Conservation (phyloP, 495 filamentous ascomycete genomes). For the Aspergillus homomorphus region DNA sequence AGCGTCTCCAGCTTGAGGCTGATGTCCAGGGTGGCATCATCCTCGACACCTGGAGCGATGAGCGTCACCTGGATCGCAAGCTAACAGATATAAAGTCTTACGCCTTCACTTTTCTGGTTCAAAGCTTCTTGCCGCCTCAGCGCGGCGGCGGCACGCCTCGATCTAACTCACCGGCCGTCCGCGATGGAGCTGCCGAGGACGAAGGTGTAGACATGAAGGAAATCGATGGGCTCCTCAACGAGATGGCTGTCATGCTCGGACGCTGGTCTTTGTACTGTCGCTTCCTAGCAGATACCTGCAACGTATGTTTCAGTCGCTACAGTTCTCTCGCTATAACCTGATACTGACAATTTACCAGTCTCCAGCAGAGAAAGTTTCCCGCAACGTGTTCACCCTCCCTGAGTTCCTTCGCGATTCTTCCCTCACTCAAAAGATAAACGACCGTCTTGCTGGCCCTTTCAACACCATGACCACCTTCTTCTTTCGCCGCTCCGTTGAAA, state of each 20-base stretch:
- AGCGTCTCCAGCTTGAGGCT: conserved; percentile 87
- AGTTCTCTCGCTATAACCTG: conserved; percentile 11
- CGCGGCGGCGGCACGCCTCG: conserved; percentile 52
- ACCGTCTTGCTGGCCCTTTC: conserved; percentile 72
- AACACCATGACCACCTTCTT: conserved; percentile 91
- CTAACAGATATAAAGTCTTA: conserved; percentile 95
- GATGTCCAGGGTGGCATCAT: conserved; percentile 98
- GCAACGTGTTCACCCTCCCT: conserved; percentile 49
- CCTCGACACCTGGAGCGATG: conserved; percentile 91
- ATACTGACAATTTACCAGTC: conserved; percentile 21
- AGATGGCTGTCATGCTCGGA: conserved; percentile 86
- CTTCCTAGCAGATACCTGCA: conserved; percentile 81
- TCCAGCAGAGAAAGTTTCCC: conserved; percentile 23
- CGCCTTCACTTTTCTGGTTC: conserved; percentile 92
- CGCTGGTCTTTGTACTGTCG: conserved; percentile 90
- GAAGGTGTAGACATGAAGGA: conserved; percentile 95
- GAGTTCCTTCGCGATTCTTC: conserved; percentile 69
- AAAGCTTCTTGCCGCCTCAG: conserved; percentile 80
- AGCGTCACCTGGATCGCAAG: conserved; percentile 75
- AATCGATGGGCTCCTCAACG: conserved; percentile 78
- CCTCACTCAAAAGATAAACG: conserved; percentile 69
- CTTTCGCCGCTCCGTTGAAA: conserved; percentile 92
- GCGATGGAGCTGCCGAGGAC: conserved; percentile 63
- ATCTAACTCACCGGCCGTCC: conserved; percentile 62
- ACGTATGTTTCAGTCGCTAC: conserved; percentile 47